Evolutionary conservation across 106 monocot species (phyloP), one percentile per base, ranked within the genome.

Genomic region (Amphibolis antarctica): DNA sequence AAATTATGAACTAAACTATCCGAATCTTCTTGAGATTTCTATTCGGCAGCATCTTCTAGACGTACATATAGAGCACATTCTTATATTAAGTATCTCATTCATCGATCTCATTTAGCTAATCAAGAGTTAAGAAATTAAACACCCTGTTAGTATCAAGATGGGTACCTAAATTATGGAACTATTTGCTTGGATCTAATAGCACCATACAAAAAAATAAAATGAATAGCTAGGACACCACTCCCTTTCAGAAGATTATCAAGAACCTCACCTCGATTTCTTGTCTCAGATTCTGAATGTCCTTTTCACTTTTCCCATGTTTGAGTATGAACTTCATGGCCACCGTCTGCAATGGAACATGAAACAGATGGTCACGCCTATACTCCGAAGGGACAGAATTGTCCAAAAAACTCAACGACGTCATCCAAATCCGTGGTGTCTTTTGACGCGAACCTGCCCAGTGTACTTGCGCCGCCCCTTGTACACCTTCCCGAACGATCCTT

Each of bases 281-380:
- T 47, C 88, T 82, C 14, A 92, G 64, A 55, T 88, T 92, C 24
- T 92, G 92, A 12, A 92, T 78, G 50, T 98, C 96, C 74, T 98
- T 98, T 24, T 98, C 96, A 24, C 82, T 98, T 53, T 91, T 98
- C 28, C 96, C 96, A 46, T 91, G 91, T 71, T 98, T 98, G 23
- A 87, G 74, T 65, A 98, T 98, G 63, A 98, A 98, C 53, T 90
- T 98, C 91, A 91, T 75, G 0, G 98, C 98, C 48, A 98, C 87
- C 44, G 91, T 91, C 91, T 98, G 69, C 26, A 69, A 51, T 13
- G 30, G 36, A 36, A 36, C 36, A 27, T 19, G 17, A 22, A 66
- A 19, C 12, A 5, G 28, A 15, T 21, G 19, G 19, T 53, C 11
- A 28, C 25, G 15, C 12, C 4, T 0, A 15, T 57, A 28, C 15